phyloP scores from a whole-genome alignment of 2,329 filamentous ascomycete species.

The Fusarium odoratissimum region DNA sequence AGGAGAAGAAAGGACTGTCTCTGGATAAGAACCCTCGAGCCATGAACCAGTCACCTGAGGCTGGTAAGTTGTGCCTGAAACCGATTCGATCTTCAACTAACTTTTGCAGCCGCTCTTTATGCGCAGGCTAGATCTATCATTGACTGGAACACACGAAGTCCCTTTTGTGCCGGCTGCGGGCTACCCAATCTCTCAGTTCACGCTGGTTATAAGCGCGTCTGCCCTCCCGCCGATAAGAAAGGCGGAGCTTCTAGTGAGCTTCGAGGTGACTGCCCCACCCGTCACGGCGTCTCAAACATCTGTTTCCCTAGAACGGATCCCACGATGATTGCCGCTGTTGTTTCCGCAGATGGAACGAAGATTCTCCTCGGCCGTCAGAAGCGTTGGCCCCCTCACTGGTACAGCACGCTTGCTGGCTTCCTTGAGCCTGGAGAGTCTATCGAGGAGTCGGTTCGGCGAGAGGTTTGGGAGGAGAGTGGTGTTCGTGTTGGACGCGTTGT shows the following conservation, averaged over 20 bases:
- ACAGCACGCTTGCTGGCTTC: constrained; percentile 88
- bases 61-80: constrained; percentile 61
- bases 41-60: constrained; percentile 68
- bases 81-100: constrained; percentile 8
- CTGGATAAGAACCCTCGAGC: constrained; percentile 76
- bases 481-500: constrained; percentile 81
- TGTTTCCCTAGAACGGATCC: constrained; percentile 93
- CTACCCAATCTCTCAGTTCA: constrained; percentile 82
- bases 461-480: constrained; percentile 89
- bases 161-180: constrained; percentile 91
- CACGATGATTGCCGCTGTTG: constrained; percentile 93
- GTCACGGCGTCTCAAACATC: constrained; percentile 88
- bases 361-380: constrained; percentile 87
- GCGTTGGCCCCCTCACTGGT: constrained; percentile 86
- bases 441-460: constrained; percentile 84
- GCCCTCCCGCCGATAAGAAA: constrained; percentile 75
- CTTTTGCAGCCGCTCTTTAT: constrained; percentile 80
- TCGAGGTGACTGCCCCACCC: constrained; percentile 80
- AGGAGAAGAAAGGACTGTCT: constrained; percentile 66
- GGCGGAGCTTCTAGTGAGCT: constrained; percentile 59
- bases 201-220: constrained; percentile 83
- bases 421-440: constrained; percentile 87
- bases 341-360: constrained; percentile 81
- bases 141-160: constrained; percentile 95
- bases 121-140: constrained; percentile 88